Conservation (phyloP, 306 rosid genomes). For the Rosa lucieae region DNA sequence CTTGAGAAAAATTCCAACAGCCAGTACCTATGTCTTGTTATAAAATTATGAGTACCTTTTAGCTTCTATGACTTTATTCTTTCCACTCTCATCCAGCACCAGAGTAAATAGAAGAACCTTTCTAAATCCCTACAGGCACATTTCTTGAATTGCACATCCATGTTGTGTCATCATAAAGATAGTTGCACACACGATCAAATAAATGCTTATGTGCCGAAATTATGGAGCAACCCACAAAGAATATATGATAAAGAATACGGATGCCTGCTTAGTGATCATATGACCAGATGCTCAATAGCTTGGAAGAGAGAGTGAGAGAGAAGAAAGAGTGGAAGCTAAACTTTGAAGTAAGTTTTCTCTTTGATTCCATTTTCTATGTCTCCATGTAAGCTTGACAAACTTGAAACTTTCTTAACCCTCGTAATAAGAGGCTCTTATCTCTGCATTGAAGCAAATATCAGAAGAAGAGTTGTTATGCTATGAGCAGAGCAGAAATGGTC, state of each 20-base stretch:
- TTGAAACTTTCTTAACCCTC: constrained; percentile 26
- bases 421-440: constrained; percentile 13
- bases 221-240: neutral
- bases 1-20: neutral
- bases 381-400: constrained; percentile 40
- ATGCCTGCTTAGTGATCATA: too few species aligned
- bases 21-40: neutral
- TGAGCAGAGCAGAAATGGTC: constrained; percentile 55
- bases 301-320: too few species aligned
- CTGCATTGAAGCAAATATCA: constrained; percentile 30
- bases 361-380: constrained; percentile 43
- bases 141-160: too few species aligned
- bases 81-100: neutral
- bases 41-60: neutral
- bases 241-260: too few species aligned
- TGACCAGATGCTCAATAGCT: too few species aligned
- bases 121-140: neutral
- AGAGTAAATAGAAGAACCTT: neutral
- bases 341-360: constrained; percentile 23
- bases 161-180: neutral
- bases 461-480: constrained; percentile 31
- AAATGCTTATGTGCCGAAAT: neutral
- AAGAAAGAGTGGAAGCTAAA: too few species aligned
- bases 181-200: neutral
- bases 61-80: neutral